Conservation (phyloP, 257 asterid genomes). For the Echium plantagineum region DNA sequence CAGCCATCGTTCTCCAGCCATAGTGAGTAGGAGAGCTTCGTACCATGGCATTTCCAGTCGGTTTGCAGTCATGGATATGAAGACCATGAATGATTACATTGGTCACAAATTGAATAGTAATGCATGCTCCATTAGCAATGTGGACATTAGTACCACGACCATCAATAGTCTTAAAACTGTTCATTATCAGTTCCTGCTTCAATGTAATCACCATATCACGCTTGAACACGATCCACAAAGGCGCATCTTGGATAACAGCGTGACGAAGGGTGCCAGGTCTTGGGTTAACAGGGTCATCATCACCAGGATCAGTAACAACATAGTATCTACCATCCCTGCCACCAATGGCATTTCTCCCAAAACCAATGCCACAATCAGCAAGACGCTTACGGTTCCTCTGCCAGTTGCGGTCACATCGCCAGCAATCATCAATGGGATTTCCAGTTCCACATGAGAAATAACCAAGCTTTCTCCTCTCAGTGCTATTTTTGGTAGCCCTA, state of each 20-base stretch:
- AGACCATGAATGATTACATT: slow-evolving; percentile 76
- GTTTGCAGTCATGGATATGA: slow-evolving; percentile 72
- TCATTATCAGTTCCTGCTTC: slow-evolving; percentile 85
- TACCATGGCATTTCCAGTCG: slow-evolving; percentile 89
- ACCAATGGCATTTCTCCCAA: slow-evolving; percentile 86
- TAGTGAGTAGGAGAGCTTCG: slow-evolving; percentile 76
- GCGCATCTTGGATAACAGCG: slow-evolving; percentile 82
- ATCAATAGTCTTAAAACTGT: slow-evolving; percentile 84
- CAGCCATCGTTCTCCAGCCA: slow-evolving; percentile 95
- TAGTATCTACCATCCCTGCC: slow-evolving; percentile 83
- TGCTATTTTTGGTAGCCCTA: slow-evolving; percentile 72
- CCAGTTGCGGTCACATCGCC: slow-evolving; percentile 87
- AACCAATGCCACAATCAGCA: slow-evolving; percentile 84
- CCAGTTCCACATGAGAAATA: slow-evolving; percentile 87
- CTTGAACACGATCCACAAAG: slow-evolving; percentile 84
- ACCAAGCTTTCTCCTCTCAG: slow-evolving; percentile 77
- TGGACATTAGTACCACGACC: slow-evolving; percentile 80
- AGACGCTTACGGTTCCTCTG: slow-evolving; percentile 73
- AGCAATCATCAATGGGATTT: slow-evolving; percentile 85
- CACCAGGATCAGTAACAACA: slow-evolving; percentile 59
- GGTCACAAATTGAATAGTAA: slow-evolving; percentile 65
- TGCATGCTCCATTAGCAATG: slow-evolving; percentile 72
- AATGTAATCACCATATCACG: slow-evolving; percentile 75
- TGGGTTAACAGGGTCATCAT: slow-evolving; percentile 78
- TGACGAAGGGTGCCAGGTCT: slow-evolving; percentile 83